Base-by-base conservation (phyloP, 352 stramenopile genomes). In the Phytophthora macrochlamydospora region DNA sequence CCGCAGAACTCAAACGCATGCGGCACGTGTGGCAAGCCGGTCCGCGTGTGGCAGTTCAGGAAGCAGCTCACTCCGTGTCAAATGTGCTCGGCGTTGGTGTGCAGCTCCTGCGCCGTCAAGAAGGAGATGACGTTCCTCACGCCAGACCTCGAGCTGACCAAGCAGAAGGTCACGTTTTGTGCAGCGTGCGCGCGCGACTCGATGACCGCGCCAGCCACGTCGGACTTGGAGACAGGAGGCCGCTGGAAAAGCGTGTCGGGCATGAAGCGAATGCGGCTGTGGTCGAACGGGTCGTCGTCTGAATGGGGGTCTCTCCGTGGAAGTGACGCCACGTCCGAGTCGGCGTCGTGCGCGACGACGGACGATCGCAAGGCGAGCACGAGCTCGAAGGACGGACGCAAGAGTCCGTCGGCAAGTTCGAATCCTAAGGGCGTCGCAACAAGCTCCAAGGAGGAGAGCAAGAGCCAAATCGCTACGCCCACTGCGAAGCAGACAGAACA, bases 81-180 rank as follows among this genome's bases (percentile, higher is more conserved):
- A 32, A 51, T 76, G 33, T 81, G 73, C 51, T 63, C 56, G 4
- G 42, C 30, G 11, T 51, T 35, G 3, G 54, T 81, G 11, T 81
- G 73, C 46, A 70, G 42, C 13, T 46, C 58, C 12, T 81, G 73
- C 50, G 59, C 55, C 28, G 32, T 75, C 2, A 45, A 65, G 37
- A 59, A 51, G 37, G 53, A 69, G 40, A 60, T 79, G 45, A 68
- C 49, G 32, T 81, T 81, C 57, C 59, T 81, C 56, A 65, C 70
- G 7, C 45, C 44, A 24, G 70, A 79, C 28, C 43, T 75, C 40
- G 51, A 62, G 24, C 57, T 70, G n/a, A 55, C 51, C 2, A 63
- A 40, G 6, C 66, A 54, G 24, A 76, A 76, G 46, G 61, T 78
- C n/a, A 50, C 50, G 7, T 78, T 83, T 58, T 83, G 75, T 12